Evolutionary conservation across 768 basidiomycete genomes (phyloP).

Genomic region (Dictyophora rubrovolvata): DNA sequence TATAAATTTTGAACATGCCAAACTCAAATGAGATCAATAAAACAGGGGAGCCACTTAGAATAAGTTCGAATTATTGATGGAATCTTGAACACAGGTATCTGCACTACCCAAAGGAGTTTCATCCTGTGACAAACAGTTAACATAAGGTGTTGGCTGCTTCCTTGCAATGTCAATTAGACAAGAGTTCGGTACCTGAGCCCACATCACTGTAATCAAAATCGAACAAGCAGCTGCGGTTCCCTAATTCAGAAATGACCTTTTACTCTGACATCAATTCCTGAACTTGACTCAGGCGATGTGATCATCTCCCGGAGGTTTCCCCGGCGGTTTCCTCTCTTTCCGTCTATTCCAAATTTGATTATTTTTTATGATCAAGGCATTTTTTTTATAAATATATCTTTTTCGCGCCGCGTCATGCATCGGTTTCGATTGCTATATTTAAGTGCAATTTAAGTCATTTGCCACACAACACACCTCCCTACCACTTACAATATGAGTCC

Average conservation of each 20-base stretch:
- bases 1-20: no score
- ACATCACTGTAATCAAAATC: not conserved
- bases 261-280: not conserved
- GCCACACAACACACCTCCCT: not conserved
- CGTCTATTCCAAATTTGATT: not conserved
- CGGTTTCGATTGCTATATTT: not conserved
- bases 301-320: not conserved
- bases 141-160: not conserved
- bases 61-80: not conserved
- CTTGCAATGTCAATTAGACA: not conserved
- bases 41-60: not conserved
- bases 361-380: not conserved
- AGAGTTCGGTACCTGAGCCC: not conserved
- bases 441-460: not conserved
- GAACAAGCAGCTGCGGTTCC: not conserved
- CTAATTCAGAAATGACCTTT: not conserved
- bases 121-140: not conserved
- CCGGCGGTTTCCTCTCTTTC: not conserved
- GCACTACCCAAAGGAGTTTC: not conserved
- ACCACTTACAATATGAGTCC: not conserved
- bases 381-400: not conserved
- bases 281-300: not conserved
- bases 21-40: no score
- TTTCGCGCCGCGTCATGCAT: not conserved
- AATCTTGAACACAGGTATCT: not conserved